Base-by-base conservation (phyloP, 129 eudicot species). In the Pulicaria dysenterica region DNA sequence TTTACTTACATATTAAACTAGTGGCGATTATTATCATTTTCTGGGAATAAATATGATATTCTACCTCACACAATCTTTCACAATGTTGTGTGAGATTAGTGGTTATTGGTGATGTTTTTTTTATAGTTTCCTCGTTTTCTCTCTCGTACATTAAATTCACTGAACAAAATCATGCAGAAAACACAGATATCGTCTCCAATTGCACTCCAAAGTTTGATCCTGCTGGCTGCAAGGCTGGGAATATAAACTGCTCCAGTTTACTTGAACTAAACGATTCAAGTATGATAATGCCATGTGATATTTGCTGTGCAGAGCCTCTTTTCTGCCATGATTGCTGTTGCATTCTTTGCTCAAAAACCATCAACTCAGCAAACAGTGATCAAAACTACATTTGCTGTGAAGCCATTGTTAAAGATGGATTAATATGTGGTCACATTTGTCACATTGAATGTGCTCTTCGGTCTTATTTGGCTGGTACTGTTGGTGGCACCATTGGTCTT, bases 321-420 rank as follows among this genome's bases (percentile, higher is more conserved):
- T 93, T 93, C 72, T 93, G 98, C 74, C 84, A 85, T 39, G 85
- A 83, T 12, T 93, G 98, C 69, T 94, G 95, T 44, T 94, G 98
- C 75, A 90, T 94, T 62, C 85, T 94, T 67, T 94, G 98, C 55
- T 81, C 88, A 48, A 76, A 58, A 53, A 57, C 73, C n/a, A 69
- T 83, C 40, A 65, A 73, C 45, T 64, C 81, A 15, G 81, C 81
- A 73, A 44, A 16, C 37, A 85, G 58, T 40, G 89, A 80, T 63
- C 82, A 76, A 13, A 67, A 76, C 60, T 87, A 67, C 70, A 82
- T 94, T 46, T 80, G 75, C 83, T 94, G 98, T 81, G 85, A 85
- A 76, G 83, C 96, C 8, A 13, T 6, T 3, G 75, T 78, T 12
- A 77, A 65, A 58, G 89, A 83, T 5, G 87, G 83, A 8, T 31